Evolutionary conservation across 1,284 basidiomycete genomes (phyloP).

Genomic region (Anthracocystis panici-leucophaei): DNA sequence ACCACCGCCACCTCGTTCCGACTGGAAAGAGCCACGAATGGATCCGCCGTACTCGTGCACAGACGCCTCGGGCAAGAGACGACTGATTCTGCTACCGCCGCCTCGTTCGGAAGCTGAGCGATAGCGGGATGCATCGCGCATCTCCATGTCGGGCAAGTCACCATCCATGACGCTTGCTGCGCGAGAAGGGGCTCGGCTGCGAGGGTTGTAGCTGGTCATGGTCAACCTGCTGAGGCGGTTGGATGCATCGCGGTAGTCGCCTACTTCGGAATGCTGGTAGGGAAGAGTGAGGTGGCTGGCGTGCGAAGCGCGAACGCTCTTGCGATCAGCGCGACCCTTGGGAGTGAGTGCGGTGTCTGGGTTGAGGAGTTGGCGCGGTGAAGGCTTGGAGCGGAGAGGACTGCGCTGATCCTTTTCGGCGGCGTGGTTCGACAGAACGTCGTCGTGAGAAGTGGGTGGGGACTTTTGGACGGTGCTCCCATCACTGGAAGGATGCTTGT

Average conservation of each 20-base stretch:
- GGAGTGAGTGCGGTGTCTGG: constrained; percentile 28
- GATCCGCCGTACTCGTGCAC: constrained; percentile 33
- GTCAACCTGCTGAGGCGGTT: constrained; percentile 41
- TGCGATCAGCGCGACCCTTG: constrained; percentile 17
- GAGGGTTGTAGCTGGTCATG: constrained; percentile 14
- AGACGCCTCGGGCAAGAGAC: constrained; percentile 26
- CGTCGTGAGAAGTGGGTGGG: constrained; percentile 48
- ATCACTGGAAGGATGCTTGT: constrained; percentile 22
- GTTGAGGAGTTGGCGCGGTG: constrained; percentile 18
- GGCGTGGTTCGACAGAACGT: constrained; percentile 14
- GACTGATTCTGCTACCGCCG: constrained; percentile 28
- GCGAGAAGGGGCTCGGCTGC: constrained; percentile 27
- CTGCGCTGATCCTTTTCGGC: constrained; percentile 11
- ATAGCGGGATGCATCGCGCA: constrained; percentile 21
- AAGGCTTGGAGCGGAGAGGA: constrained; percentile 12
- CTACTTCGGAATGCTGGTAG: constrained; percentile 40
- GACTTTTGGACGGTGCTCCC: constrained; percentile 40
- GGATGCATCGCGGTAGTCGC: constrained; percentile 36
- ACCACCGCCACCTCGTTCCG: constrained; percentile 12
- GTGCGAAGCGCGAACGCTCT: constrained; percentile 23
- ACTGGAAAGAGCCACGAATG: constrained; percentile 16
- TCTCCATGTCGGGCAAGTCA: constrained; percentile 24
- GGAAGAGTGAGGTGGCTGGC: constrained; percentile 51
- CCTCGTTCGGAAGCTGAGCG: constrained; percentile 34
- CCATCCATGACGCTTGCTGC: constrained; percentile 28